Percentiles rank a stretch among this genome's conserved stretches.
phyloP scores from a whole-genome alignment of 768 basidiomycete species.

The Boletus subcaerulescens region DNA sequence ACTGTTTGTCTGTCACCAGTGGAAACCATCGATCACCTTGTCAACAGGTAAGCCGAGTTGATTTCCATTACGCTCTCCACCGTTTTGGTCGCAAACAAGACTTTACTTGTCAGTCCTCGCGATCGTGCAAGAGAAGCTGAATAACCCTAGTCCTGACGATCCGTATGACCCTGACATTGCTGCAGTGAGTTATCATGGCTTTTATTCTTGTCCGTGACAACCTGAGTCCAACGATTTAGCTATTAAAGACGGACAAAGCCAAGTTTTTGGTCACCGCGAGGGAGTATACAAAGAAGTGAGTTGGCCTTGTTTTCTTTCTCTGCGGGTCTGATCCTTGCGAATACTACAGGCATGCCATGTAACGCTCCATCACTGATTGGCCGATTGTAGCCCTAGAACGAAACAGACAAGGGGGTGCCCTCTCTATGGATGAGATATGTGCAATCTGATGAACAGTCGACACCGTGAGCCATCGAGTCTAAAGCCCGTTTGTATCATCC shows the following conservation, averaged over 20 bases:
- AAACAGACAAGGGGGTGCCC: background rate
- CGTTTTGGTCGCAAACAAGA: slow-evolving; percentile 7
- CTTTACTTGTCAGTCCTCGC: slow-evolving; percentile 52
- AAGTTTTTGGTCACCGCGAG: slow-evolving; percentile 77
- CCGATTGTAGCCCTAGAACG: slow-evolving; percentile 12
- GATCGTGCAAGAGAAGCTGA: slow-evolving; percentile 79
- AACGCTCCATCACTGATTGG: background rate
- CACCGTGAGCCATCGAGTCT: slow-evolving; percentile 3
- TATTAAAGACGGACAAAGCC: slow-evolving; percentile 71
- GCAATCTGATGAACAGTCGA: slow-evolving; percentile 1
- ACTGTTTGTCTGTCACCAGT: slow-evolving; percentile 41
- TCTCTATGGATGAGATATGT: background rate
- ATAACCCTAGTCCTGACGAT: slow-evolving; percentile 85
- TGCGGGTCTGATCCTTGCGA: slow-evolving; percentile 1
- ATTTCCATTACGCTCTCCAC: background rate
- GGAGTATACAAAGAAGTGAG: slow-evolving; percentile 83
- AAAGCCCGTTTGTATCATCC: slow-evolving; percentile 7
- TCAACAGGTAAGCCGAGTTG: slow-evolving; percentile 51
- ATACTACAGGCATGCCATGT: slow-evolving; percentile 22
- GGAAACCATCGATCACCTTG: slow-evolving; percentile 80
- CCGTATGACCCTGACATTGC: slow-evolving; percentile 88
- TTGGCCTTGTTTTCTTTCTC: background rate
- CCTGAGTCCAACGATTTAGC: slow-evolving; percentile 36
- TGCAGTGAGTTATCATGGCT: slow-evolving; percentile 48
- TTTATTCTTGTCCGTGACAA: background rate